These are phyloP conservation scores for Nicotiana tomentosiformis DNA, from an alignment of 257 asterid genomes.

Conservation along the genomic window DNA sequence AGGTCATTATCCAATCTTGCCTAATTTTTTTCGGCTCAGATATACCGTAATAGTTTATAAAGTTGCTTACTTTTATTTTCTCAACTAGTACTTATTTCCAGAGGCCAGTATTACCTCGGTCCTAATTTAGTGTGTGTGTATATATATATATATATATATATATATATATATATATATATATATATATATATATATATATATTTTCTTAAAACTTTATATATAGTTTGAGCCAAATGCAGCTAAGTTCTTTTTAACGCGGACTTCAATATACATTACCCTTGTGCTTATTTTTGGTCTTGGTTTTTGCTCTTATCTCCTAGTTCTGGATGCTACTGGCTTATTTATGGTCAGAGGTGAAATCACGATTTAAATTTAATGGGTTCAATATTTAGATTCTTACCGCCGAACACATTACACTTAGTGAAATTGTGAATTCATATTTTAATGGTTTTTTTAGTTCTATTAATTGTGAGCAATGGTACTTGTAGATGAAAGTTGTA, in stretches of 20 bases:
- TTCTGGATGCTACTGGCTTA: not conserved
- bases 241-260: too few relatives aligned
- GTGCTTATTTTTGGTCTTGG: not conserved
- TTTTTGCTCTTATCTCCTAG: not conserved
- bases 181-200: too few relatives aligned
- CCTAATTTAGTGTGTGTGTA: too few relatives aligned
- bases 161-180: too few relatives aligned
- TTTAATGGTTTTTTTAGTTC: not conserved
- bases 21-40: not conserved
- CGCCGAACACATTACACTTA: not conserved
- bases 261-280: too few relatives aligned
- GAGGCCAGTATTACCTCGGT: not conserved
- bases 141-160: too few relatives aligned
- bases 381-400: not conserved
- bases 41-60: too few relatives aligned
- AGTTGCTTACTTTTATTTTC: too few relatives aligned
- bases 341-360: not conserved
- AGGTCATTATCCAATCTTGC: slow-evolving; percentile 37
- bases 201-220: not conserved
- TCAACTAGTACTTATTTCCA: too few relatives aligned
- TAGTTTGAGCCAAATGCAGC: too few relatives aligned
- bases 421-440: not conserved
- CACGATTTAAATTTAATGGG: not conserved
- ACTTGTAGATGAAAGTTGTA: not conserved
- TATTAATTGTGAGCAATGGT: not conserved